Evolutionary conservation across 306 rosid species (phyloP), one percentile per base, ranked within the genome.

Genomic region (Arachis hypogaea): DNA sequence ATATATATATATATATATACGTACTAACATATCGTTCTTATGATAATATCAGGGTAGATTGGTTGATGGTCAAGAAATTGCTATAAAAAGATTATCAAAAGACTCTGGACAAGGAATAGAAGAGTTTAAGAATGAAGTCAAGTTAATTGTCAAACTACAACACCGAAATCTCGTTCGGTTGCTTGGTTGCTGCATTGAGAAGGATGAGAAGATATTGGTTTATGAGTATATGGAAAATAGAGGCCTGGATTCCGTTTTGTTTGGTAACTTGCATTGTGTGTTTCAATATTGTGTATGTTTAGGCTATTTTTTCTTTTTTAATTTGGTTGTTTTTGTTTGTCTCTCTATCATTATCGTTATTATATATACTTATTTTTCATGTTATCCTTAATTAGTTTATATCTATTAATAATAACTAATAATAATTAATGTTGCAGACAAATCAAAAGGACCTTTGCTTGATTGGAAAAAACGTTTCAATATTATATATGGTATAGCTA

Each of bases 51-150:
- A 89, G 92, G 95, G 92, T 43, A 64, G 42, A 62, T 62, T 87
- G 59, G 58, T 58, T 2, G 89, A 75, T 51, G 90, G 84, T 30
- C 71, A 78, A 68, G 82, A 75, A 49, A 82, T 89, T 11, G 92
- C 95, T 1, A 92, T 89, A 40, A 89, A 89, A 76, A 87, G 95
- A 78, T 83, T 87, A 3, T 83, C 87, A 11, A 80, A 75, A 74
- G 70, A 29, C 63, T 89, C 92, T 6, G 86, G 82, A 5, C 95
- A 89, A 75, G 92, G 95, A 59, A 59, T 44, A 3, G 88, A 80
- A 59, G 95, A 89, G 63, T 89, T 89, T 72, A 87, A 75, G 79
- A 89, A 83, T 22, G 92, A 89, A 81, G 85, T 85, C 58, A 78
- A 47, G 59, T 73, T 86, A 41, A 87, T 89, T 41, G 92, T 83